Percentiles rank a stretch among this genome's conserved stretches.
These are phyloP conservation scores for Eucalyptus marginata DNA, from an alignment of 345 rosid species.

Conservation along the genomic window DNA sequence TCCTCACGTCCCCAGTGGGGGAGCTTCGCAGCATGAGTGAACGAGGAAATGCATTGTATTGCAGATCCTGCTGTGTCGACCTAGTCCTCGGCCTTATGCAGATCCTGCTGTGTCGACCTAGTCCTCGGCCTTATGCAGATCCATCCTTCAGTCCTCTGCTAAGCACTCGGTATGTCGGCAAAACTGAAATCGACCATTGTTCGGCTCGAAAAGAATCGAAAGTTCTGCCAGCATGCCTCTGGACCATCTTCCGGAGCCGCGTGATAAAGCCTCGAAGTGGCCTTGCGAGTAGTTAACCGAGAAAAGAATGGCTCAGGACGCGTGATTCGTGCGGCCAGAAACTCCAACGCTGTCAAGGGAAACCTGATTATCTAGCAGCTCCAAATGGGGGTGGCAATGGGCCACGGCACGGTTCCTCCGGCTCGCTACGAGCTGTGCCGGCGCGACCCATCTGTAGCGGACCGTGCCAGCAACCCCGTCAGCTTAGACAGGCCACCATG, in stretches of 20 bases:
- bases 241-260: neutral
- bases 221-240: neutral
- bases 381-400: neutral
- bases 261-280: neutral
- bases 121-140: neutral
- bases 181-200: neutral
- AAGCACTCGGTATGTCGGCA: neutral
- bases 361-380: neutral
- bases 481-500: neutral
- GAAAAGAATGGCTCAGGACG: neutral
- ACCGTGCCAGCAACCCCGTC: neutral
- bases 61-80: neutral
- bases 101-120: neutral
- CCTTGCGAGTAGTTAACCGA: neutral
- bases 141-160: neutral
- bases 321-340: neutral
- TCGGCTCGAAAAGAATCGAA: neutral
- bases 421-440: neutral
- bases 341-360: rapidly evolving
- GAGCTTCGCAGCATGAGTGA: neutral
- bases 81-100: neutral
- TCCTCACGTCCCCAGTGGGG: neutral
- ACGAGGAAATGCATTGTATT: neutral
- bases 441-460: neutral
- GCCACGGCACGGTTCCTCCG: neutral